Evolutionary conservation across 2,329 filamentous ascomycete genomes (phyloP).

Genomic region (Hysterium pulicare): DNA sequence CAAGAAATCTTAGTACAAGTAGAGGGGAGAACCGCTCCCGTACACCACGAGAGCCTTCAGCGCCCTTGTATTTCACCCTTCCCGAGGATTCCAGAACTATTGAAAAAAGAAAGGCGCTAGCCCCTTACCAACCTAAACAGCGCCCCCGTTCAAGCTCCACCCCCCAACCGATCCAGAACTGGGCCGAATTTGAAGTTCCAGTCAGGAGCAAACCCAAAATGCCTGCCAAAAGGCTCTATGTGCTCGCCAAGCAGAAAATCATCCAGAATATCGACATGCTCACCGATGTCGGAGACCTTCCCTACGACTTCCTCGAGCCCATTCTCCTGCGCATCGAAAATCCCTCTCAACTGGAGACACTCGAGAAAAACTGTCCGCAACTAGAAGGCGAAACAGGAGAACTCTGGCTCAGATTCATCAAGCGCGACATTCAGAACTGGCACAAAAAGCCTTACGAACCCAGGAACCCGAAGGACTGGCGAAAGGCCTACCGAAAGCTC

Average conservation of each 20-base stretch:
- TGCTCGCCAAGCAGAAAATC: slow-evolving; percentile 39
- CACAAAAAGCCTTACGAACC: slow-evolving; percentile 63
- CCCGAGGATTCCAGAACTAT: no score
- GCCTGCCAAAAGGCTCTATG: slow-evolving; percentile 36
- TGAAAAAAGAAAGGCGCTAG: no score
- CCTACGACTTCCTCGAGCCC: slow-evolving; percentile 62
- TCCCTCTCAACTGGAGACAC: slow-evolving; percentile 65
- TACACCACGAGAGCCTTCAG: no score
- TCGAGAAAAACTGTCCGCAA: slow-evolving; percentile 76
- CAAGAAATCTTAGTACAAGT: no score
- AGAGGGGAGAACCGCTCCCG: no score
- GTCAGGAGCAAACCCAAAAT: no score
- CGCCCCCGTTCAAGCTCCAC: no score
- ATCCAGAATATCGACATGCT: slow-evolving; percentile 48
- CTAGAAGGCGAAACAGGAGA: slow-evolving; percentile 66
- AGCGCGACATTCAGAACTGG: slow-evolving; percentile 68
- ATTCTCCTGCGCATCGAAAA: slow-evolving; percentile 70
- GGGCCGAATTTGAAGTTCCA: no score
- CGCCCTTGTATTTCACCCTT: no score
- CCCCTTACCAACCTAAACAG: no score
- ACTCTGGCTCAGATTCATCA: slow-evolving; percentile 77
- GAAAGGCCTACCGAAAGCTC: slow-evolving; percentile 64
- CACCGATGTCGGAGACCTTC: slow-evolving; percentile 67
- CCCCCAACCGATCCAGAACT: no score
- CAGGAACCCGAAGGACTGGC: slow-evolving; percentile 66